Evolutionary conservation across 495 filamentous ascomycete species (phyloP).

Genomic region (Hypoxylon cercidicola): DNA sequence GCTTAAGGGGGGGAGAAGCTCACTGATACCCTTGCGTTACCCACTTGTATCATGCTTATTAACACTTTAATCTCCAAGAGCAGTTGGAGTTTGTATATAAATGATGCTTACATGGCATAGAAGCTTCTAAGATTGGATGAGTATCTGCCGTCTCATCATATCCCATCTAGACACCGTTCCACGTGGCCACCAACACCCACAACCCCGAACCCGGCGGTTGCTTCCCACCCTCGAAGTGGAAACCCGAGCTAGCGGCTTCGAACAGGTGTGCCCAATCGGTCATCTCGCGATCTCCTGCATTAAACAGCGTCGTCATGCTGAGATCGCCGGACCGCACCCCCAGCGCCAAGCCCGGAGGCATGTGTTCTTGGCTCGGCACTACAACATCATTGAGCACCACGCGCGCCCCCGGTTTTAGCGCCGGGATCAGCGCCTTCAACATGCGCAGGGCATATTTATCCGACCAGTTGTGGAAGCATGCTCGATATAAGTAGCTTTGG

Average conservation of each 20-base stretch:
- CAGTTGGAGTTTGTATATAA: not conserved
- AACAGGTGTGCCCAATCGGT: not conserved
- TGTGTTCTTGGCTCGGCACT: constrained; percentile 32
- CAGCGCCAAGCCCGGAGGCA: not conserved
- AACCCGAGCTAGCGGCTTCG: not conserved
- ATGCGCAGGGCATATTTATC: constrained; percentile 41
- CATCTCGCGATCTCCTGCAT: constrained; percentile 5
- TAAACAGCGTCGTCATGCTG: not conserved
- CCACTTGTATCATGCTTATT: constrained; percentile 28
- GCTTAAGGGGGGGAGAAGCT: not conserved
- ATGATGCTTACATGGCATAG: too few species aligned
- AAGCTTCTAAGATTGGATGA: too few species aligned
- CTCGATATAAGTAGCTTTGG: too few species aligned
- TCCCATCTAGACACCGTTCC: constrained; percentile 1
- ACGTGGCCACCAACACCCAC: constrained; percentile 1
- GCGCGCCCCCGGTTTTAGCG: constrained; percentile 50
- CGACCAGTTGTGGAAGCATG: too few species aligned
- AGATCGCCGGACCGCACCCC: not conserved
- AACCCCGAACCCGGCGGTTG: constrained; percentile 2
- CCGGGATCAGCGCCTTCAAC: constrained; percentile 53
- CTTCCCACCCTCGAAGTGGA: not conserved
- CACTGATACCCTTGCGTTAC: constrained; percentile 8
- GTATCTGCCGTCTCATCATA: not conserved
- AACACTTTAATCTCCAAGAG: not conserved
- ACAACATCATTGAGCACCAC: constrained; percentile 52